Evolutionary conservation across 257 asterid species (phyloP).

Genomic region (Solanum medicagineum): DNA sequence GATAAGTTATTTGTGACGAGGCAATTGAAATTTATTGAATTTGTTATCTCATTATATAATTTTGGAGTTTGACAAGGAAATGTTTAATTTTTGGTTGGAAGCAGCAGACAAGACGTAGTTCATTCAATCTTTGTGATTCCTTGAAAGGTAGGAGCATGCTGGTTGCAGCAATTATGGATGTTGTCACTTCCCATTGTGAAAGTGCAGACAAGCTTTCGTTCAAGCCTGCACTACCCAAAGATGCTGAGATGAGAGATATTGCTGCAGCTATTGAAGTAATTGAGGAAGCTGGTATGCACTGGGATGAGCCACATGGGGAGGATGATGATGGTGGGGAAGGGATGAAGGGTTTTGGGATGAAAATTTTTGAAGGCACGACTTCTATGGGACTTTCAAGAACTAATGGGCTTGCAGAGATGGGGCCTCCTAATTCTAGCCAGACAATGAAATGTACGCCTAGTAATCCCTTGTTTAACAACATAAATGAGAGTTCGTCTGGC

Average conservation of each 20-base stretch:
- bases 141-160: constrained; percentile 99
- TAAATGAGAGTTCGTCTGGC: constrained; percentile 26
- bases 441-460: constrained; percentile 18
- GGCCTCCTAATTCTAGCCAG: constrained; percentile 28
- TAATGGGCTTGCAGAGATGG: constrained; percentile 43
- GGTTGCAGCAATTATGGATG: constrained; percentile 94
- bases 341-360: constrained; percentile 84
- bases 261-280: constrained; percentile 93
- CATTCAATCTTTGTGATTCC: constrained; percentile 63
- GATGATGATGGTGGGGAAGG: constrained; percentile 72
- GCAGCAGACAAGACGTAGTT: constrained; percentile 70
- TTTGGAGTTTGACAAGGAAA: constrained; percentile 17
- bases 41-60: background rate
- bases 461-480: constrained; percentile 37
- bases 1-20: background rate
- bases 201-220: constrained; percentile 47
- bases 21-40: background rate
- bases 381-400: constrained; percentile 75
- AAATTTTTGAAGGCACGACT: constrained; percentile 93
- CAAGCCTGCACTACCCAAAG: constrained; percentile 61
- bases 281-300: constrained; percentile 87
- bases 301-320: constrained; percentile 66
- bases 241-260: constrained; percentile 86
- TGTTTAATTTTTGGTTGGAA: constrained; percentile 28
- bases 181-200: constrained; percentile 82